These are phyloP conservation scores for Platismatia glauca DNA, from an alignment of 495 filamentous ascomycete genomes.

Conservation along the genomic window DNA sequence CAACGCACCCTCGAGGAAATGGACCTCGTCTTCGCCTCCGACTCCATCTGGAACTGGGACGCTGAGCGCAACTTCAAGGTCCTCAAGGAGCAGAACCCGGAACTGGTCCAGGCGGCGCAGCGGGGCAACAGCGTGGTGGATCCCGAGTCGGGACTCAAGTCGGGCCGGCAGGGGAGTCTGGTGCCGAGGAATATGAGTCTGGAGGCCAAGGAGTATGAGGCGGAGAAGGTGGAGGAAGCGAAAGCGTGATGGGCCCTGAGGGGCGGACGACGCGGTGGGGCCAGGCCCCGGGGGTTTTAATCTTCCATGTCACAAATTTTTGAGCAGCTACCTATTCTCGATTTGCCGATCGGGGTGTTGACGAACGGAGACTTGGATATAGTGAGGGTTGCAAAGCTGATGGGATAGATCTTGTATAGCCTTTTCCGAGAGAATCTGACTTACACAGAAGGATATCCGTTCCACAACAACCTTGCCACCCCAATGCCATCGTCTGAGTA, in stretches of 20 bases:
- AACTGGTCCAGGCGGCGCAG: slow-evolving; percentile 35
- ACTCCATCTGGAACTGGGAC: slow-evolving; percentile 54
- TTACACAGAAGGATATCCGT: too few relatives aligned
- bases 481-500: too few relatives aligned
- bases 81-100: slow-evolving; percentile 46
- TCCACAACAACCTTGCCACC: too few relatives aligned
- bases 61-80: slow-evolving; percentile 49
- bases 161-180: slow-evolving; percentile 21
- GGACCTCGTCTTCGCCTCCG: slow-evolving; percentile 54
- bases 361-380: too few relatives aligned
- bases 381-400: too few relatives aligned
- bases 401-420: too few relatives aligned
- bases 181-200: slow-evolving; percentile 24
- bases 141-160: slow-evolving; percentile 35
- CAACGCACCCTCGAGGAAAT: slow-evolving; percentile 63
- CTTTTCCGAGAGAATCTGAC: too few relatives aligned
- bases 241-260: background rate
- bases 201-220: slow-evolving; percentile 16
- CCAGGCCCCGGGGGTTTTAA: background rate
- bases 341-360: too few relatives aligned
- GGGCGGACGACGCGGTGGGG: background rate
- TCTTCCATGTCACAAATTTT: too few relatives aligned
- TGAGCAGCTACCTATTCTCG: too few relatives aligned
- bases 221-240: background rate
- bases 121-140: slow-evolving; percentile 42